phyloP scores from a whole-genome alignment of 148 eudicot species.

The Beta vulgaris region DNA sequence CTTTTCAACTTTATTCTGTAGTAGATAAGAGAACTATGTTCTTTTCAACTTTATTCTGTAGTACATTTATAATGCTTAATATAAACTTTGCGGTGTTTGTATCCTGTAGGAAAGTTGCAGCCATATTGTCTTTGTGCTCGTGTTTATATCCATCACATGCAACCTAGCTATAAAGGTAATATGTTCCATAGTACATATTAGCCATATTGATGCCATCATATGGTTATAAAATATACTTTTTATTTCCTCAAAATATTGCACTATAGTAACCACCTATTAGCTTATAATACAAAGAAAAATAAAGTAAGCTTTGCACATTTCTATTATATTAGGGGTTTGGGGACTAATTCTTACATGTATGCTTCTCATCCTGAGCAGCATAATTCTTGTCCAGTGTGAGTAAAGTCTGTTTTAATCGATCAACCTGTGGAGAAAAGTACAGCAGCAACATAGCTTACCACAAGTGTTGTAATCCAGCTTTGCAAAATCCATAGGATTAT shows the following conservation, averaged over 20 bases:
- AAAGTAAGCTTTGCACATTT: background rate
- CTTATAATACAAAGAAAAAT: background rate
- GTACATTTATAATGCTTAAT: too few species aligned
- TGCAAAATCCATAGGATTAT: background rate
- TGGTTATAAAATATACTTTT: background rate
- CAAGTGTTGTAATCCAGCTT: background rate
- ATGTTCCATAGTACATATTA: too few species aligned
- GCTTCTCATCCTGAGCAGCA: conserved; percentile 84
- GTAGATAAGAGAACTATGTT: too few species aligned
- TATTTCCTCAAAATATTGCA: too few species aligned
- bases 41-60: too few species aligned
- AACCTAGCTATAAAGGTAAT: too few species aligned
- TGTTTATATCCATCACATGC: too few species aligned
- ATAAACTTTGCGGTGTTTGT: too few species aligned
- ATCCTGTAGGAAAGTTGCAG: too few species aligned
- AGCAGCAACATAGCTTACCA: background rate
- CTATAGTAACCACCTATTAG: background rate
- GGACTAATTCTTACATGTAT: conserved; percentile 49
- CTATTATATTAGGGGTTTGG: too few species aligned
- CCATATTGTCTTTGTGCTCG: too few species aligned
- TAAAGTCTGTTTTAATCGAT: conserved; percentile 56
- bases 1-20: too few species aligned
- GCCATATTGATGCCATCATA: background rate
- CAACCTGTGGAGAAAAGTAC: conserved; percentile 40
- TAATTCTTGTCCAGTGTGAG: conserved; percentile 69